These are phyloP conservation scores for Cladobotryum protrusum DNA, from an alignment of 2,329 filamentous ascomycete species.

Conservation along the genomic window DNA sequence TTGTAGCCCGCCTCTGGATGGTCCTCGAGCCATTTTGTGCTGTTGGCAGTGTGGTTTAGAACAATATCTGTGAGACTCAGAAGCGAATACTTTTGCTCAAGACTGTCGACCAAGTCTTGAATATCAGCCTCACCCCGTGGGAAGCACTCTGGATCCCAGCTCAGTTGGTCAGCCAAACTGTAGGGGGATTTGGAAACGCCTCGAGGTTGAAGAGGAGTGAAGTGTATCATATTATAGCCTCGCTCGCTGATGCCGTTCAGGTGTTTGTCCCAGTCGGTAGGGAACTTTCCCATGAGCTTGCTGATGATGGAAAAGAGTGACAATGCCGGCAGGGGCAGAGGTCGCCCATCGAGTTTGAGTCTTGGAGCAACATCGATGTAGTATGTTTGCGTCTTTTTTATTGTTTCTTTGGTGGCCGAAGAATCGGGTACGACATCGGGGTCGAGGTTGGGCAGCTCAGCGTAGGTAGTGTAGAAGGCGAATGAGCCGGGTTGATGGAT, in stretches of 20 bases:
- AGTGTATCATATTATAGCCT: conserved; percentile 99
- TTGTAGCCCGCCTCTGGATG: conserved; percentile 97
- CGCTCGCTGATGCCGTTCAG: conserved; percentile 80
- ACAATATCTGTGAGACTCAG: conserved; percentile 93
- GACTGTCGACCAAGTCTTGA: conserved; percentile 65
- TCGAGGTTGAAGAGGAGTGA: conserved; percentile 85
- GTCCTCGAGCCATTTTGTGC: conserved; percentile 87
- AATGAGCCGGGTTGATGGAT: conserved; percentile 81
- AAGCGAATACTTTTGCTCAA: conserved; percentile 79
- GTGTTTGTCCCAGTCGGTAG: conserved; percentile 83
- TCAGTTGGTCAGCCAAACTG: conserved; percentile 88
- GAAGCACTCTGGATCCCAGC: conserved; percentile 77
- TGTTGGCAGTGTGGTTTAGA: conserved; percentile 95
- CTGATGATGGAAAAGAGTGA: conserved; percentile 92
- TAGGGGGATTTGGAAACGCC: conserved; percentile 94
- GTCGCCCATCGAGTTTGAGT: conserved; percentile 65
- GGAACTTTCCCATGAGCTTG: conserved; percentile 96
- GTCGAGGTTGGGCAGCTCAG: conserved; percentile 66
- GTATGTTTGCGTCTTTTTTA: conserved; percentile 66
- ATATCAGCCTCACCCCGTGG: conserved; percentile 81
- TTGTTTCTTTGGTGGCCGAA: conserved; percentile 34
- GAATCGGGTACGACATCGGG: conserved; percentile 20
- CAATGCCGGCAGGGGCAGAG: conserved; percentile 76
- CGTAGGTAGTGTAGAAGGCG: conserved; percentile 90
- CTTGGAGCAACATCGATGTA: conserved; percentile 91